A percentile compares a stretch with the other conserved stretches of the same genome.
Conservation (phyloP, 768 basidiomycete species). For the Kwoniella mangroviensis region DNA sequence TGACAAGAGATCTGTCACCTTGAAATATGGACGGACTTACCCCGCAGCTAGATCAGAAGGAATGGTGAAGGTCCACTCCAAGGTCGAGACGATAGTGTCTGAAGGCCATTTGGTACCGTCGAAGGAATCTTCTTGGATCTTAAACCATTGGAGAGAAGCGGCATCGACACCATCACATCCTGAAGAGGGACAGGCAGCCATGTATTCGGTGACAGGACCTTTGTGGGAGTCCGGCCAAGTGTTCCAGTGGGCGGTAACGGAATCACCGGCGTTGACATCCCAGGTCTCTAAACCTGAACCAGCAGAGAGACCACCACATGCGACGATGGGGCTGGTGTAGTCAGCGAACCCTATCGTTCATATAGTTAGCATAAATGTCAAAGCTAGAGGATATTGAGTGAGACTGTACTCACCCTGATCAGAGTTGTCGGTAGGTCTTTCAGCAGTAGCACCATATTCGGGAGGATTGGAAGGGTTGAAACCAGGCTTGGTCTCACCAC, state of each 20-base stretch:
- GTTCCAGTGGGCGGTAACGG: conserved; percentile 28
- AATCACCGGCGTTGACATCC: conserved; percentile 26
- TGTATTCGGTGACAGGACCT: conserved; percentile 29
- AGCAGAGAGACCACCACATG: conserved; percentile 27
- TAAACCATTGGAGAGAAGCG: conserved; percentile 29
- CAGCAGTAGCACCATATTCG: conserved; percentile 18
- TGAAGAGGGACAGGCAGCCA: conserved; percentile 18
- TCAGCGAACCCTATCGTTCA: conserved; percentile 23
- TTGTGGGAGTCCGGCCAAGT: conserved; percentile 32
- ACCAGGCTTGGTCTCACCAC: conserved; percentile 17
- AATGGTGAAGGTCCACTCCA: conserved; percentile 23
- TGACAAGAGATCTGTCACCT: background rate
- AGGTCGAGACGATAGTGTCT: conserved; percentile 15
- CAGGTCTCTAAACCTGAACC: conserved; percentile 24
- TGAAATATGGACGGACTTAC: background rate
- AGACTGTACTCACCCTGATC: conserved; percentile 20
- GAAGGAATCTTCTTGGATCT: conserved; percentile 28
- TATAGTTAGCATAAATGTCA: too few relatives aligned
- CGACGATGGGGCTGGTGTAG: conserved; percentile 25
- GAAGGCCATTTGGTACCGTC: conserved; percentile 21
- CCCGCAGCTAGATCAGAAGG: conserved; percentile 27
- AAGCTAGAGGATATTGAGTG: background rate
- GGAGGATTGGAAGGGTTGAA: conserved; percentile 31
- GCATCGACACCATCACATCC: conserved; percentile 32
- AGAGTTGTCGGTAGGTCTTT: conserved; percentile 23